Evolutionary conservation across 2,329 filamentous ascomycete genomes (phyloP).

Genomic region (Fusarium denticulatum): DNA sequence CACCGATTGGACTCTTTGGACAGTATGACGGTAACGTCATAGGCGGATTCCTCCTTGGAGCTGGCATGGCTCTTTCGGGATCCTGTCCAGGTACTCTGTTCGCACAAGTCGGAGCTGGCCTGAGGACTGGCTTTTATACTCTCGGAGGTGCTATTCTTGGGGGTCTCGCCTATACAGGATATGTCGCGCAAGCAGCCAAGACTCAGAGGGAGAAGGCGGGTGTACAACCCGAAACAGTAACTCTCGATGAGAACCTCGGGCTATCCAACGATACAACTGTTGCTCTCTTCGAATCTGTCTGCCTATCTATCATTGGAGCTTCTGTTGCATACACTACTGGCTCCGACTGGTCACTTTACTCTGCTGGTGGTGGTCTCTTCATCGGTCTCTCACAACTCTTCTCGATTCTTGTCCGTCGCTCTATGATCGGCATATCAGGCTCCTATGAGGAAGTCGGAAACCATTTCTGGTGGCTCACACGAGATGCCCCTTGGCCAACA

Average conservation of each 20-base stretch:
- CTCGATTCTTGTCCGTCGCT: slow-evolving; percentile 62
- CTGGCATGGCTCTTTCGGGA: slow-evolving; percentile 73
- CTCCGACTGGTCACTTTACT: slow-evolving; percentile 47
- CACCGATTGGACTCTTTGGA: slow-evolving; percentile 62
- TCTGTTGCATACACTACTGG: slow-evolving; percentile 46
- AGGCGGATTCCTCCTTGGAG: slow-evolving; percentile 69
- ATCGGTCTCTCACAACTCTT: slow-evolving; percentile 68
- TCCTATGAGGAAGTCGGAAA: slow-evolving; percentile 70
- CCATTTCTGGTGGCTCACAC: slow-evolving; percentile 58
- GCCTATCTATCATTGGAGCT: slow-evolving; percentile 53
- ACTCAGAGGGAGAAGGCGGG: slow-evolving; percentile 39
- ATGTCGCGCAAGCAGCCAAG: slow-evolving; percentile 51
- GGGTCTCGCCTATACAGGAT: slow-evolving; percentile 62
- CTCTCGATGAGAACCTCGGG: slow-evolving; percentile 54
- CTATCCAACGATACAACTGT: slow-evolving; percentile 51
- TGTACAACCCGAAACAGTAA: slow-evolving; percentile 44
- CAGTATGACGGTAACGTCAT: slow-evolving; percentile 72
- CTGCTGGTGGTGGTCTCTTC: slow-evolving; percentile 65
- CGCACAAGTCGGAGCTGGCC: slow-evolving; percentile 65
- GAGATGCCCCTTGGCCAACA: slow-evolving; percentile 45
- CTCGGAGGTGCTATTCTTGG: slow-evolving; percentile 65
- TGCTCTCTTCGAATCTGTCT: slow-evolving; percentile 55
- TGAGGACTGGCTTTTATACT: slow-evolving; percentile 61
- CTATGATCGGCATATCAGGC: slow-evolving; percentile 68
- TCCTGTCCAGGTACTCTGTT: slow-evolving; percentile 74